Evolutionary conservation across 495 filamentous ascomycete genomes (phyloP), one percentile per base, ranked within the genome.

Genomic region (Penicillium longicatenatum): DNA sequence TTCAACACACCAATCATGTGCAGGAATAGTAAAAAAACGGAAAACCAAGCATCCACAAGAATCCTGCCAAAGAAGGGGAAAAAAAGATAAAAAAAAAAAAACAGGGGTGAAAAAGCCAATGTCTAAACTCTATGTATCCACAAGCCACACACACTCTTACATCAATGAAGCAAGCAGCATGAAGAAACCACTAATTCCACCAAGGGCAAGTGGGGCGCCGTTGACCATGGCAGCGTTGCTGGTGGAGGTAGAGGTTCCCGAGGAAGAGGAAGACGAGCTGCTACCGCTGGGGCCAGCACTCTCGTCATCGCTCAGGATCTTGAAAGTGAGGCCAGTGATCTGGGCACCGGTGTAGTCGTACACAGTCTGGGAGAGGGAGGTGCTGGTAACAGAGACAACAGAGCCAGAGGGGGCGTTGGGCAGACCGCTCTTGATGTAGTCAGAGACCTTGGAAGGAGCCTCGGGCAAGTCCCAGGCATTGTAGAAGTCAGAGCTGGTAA

Each of bases 391-490:
- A n/a, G 74, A 55, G 51, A 89, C 79, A 6, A 89, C 66, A 63
- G 84, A 81, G 17, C 86, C 87, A 19, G 69, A 60, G 20, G 75
- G 76, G n/a, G 81, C 75, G 54, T 81, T 74, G 29, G 71, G 52
- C 48, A 84, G 71, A 50, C 86, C 86, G 58, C 75, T 71, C 61
- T 79, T 66, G 53, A 83, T 82, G 60, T 86, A 72, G 41, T 78
- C 72, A 17, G 78, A 69, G 37, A 76, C 81, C 59, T 80, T 82
- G 37, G 66, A 63, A 11, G 84, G 85, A 12, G 71, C 62, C 3
- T 59, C 69, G 24, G 92, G 92, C 57, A 96, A 73, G 52, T 84
- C 86, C 79, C 93, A 96, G 74, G 86, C 86, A 74, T 74, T 86
- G 73, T 78, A 79, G 82, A 96, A 95, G 45, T 65, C 66, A 52